Evolutionary conservation across 768 basidiomycete genomes (phyloP).

Genomic region (Tephrocybe sp.): DNA sequence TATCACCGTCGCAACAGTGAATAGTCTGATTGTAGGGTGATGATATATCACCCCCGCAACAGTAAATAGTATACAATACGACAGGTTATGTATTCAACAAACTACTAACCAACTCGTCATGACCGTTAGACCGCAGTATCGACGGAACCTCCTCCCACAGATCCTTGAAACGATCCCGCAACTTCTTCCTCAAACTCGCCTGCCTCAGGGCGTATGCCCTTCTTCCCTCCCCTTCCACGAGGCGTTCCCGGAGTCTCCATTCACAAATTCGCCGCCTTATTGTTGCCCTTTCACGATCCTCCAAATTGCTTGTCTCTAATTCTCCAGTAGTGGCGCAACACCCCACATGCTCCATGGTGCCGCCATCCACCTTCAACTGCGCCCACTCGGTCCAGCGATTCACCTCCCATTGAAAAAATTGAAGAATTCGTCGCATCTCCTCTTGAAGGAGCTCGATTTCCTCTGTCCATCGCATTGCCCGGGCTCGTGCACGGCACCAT

Average conservation of each 20-base stretch:
- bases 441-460: constrained; percentile 20
- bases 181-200: too few relatives aligned
- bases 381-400: constrained; percentile 6
- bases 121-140: too few relatives aligned
- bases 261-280: background rate
- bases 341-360: background rate
- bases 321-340: background rate
- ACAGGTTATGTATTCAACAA: too few relatives aligned
- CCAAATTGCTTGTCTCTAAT: background rate
- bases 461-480: constrained; percentile 20
- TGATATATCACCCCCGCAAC: too few relatives aligned
- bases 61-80: too few relatives aligned
- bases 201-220: too few relatives aligned
- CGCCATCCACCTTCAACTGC: background rate
- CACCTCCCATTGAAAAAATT: constrained; percentile 17
- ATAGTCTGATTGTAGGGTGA: too few relatives aligned
- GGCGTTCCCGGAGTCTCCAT: background rate
- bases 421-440: background rate
- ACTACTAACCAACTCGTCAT: too few relatives aligned
- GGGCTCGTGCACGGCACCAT: constrained; percentile 20
- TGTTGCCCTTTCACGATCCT: background rate
- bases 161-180: too few relatives aligned
- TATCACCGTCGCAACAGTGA: too few relatives aligned
- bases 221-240: background rate
- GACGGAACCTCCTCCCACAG: too few relatives aligned